Percentiles rank a stretch among this genome's conserved stretches.
Evolutionary conservation across 257 asterid species (phyloP).

Genomic region (Solanum medicagineum): DNA sequence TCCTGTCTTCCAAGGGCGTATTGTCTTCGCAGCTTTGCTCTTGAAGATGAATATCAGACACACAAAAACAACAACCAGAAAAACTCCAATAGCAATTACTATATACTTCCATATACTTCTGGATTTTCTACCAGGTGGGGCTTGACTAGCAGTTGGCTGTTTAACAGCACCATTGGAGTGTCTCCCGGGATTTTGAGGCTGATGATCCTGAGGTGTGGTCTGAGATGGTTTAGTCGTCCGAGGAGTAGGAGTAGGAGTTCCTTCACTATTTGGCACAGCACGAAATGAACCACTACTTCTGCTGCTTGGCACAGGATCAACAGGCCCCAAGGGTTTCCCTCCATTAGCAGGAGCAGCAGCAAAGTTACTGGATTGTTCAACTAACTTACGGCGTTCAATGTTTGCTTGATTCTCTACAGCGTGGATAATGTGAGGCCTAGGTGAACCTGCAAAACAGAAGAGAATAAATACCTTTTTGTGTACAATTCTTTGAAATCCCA

Average conservation of each 20-base stretch:
- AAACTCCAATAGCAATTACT: slow-evolving; percentile 22
- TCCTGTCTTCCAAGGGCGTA: slow-evolving; percentile 85
- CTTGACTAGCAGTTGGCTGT: slow-evolving; percentile 11
- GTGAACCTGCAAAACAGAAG: slow-evolving; percentile 17
- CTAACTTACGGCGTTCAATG: slow-evolving; percentile 38
- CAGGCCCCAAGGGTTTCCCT: slow-evolving; percentile 8
- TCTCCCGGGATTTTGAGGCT: slow-evolving; percentile 2
- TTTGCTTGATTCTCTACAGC: slow-evolving; percentile 11
- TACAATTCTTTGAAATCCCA: background rate
- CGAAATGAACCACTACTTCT: slow-evolving; percentile 92
- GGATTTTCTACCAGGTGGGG: slow-evolving; percentile 4
- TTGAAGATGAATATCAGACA: slow-evolving; percentile 27
- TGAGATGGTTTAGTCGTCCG: background rate
- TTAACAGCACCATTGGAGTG: background rate
- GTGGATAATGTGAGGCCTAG: slow-evolving; percentile 10
- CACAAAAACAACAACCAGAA: slow-evolving; percentile 21
- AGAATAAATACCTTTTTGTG: background rate
- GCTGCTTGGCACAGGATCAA: slow-evolving; percentile 33
- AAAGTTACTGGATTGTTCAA: slow-evolving; percentile 45
- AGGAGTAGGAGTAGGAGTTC: slow-evolving; percentile 15
- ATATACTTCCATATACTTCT: slow-evolving; percentile 33
- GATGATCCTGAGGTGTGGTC: slow-evolving; percentile 5
- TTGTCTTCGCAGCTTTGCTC: slow-evolving; percentile 50
- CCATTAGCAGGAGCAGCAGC: slow-evolving; percentile 39
- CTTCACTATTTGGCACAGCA: slow-evolving; percentile 40